Percentiles rank a stretch among this genome's conserved stretches.
Conservation (phyloP, 2,329 filamentous ascomycete genomes). For the Teratosphaeria zuluensis region DNA sequence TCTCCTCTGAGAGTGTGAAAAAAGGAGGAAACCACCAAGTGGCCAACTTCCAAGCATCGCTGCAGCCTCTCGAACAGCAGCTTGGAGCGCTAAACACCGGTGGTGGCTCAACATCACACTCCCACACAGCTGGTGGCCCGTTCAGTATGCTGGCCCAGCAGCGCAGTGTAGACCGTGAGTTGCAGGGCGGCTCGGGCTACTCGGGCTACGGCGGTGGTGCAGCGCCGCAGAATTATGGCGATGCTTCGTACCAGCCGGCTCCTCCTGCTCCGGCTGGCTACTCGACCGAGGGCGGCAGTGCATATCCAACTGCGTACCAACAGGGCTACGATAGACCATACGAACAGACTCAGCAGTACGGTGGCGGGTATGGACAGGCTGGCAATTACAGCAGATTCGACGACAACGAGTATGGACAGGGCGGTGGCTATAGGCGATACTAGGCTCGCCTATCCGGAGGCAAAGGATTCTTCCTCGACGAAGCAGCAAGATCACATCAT, state of each 20-base stretch:
- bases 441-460: not conserved
- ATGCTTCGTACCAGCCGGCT: constrained; percentile 14
- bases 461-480: no score
- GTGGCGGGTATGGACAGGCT: constrained; percentile 7
- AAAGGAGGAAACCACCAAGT: constrained; percentile 65
- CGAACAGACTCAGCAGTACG: constrained; percentile 13
- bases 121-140: constrained; percentile 18
- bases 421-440: constrained; percentile 7
- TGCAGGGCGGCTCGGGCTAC: not conserved
- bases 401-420: constrained; percentile 4
- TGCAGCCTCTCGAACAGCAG: constrained; percentile 15
- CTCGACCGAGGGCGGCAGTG: constrained; percentile 17
- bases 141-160: constrained; percentile 20
- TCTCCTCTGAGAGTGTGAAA: constrained; percentile 75
- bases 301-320: constrained; percentile 25
- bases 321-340: constrained; percentile 27
- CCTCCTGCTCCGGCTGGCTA: constrained; percentile 19
- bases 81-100: not conserved
- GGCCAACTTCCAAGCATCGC: constrained; percentile 15
- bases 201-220: not conserved
- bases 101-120: constrained; percentile 15
- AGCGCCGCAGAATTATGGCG: constrained; percentile 6
- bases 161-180: not conserved
- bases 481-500: not conserved
- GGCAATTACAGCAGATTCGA: not conserved